These are phyloP conservation scores for Acanthamoeba polyphaga DNA, from an alignment of 208 protist species.

Conservation along the genomic window DNA sequence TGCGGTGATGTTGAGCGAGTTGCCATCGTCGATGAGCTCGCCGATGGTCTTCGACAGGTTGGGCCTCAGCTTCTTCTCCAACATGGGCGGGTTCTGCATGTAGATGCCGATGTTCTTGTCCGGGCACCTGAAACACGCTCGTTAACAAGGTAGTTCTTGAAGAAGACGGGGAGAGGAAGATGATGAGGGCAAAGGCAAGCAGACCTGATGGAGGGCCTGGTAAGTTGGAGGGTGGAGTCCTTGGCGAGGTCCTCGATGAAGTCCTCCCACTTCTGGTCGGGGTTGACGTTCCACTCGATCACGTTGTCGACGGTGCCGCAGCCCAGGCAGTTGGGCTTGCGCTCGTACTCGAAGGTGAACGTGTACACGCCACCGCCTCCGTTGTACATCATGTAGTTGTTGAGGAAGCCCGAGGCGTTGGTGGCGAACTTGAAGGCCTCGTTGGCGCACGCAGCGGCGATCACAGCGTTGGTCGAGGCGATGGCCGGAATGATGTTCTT, in stretches of 20 bases:
- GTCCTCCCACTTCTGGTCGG: constrained; percentile 41
- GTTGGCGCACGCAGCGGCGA: constrained; percentile 93
- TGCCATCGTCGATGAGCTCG: constrained; percentile 29
- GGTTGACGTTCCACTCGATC: constrained; percentile 20
- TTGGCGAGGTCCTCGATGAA: constrained; percentile 17
- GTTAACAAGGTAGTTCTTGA: too few relatives aligned
- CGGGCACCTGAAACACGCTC: neutral
- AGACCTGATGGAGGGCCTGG: constrained; percentile 8
- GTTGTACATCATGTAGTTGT: constrained; percentile 68
- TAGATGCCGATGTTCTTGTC: constrained; percentile 50
- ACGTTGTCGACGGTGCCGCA: constrained; percentile 46
- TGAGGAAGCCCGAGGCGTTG: constrained; percentile 36
- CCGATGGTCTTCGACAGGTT: constrained; percentile 55
- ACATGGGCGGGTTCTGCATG: constrained; percentile 50
- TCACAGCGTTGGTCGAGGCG: constrained; percentile 98
- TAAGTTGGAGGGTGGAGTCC: constrained; percentile 36
- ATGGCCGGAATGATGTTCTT: constrained; percentile 99
- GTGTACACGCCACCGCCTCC: constrained; percentile 10
- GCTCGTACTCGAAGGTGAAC: constrained; percentile 45
- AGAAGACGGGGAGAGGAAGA: too few relatives aligned
- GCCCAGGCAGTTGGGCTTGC: constrained; percentile 41
- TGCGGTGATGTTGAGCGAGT: constrained; percentile 40
- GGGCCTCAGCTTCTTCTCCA: constrained; percentile 65
- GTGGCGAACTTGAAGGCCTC: constrained; percentile 78
- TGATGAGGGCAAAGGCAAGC: too few relatives aligned